Conservation (phyloP, 441 rosid genomes). For the Pelargonium citronellum region DNA sequence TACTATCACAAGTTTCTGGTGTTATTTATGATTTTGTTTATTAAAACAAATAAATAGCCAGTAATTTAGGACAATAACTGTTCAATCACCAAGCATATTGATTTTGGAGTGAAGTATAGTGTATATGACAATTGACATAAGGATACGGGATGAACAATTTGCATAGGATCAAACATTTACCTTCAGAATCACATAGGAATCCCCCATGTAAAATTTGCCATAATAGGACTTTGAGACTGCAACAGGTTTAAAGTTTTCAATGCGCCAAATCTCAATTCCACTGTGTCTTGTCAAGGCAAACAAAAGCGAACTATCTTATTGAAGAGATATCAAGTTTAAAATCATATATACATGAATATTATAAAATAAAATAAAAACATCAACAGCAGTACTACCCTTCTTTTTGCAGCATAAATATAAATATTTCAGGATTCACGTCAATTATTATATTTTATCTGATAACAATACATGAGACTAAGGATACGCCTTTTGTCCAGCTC, state of each 20-base stretch:
- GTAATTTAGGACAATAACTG: not conserved
- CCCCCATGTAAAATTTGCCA: conserved; percentile 95
- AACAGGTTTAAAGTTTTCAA: conserved; percentile 87
- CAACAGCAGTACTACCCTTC: not conserved
- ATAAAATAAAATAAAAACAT: conserved; percentile 2
- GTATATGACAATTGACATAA: not conserved
- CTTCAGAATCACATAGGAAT: conserved; percentile 88
- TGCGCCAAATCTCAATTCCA: conserved; percentile 96
- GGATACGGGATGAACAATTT: not conserved
- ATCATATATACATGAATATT: not conserved
- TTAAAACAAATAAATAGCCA: not conserved
- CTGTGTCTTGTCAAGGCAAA: conserved; percentile 58
- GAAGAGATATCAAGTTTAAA: not conserved
- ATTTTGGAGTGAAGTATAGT: not conserved
- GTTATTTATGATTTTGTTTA: no score
- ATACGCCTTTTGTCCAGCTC: conserved; percentile 94
- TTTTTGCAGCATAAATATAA: not conserved
- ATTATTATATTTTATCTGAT: conserved; percentile 13
- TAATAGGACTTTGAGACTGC: conserved; percentile 74
- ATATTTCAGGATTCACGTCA: conserved; percentile 25
- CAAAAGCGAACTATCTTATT: conserved; percentile 18
- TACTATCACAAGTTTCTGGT: no score
- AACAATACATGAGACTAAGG: conserved; percentile 28
- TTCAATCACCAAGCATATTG: not conserved
- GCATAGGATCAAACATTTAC: conserved; percentile 26